phyloP scores from a whole-genome alignment of 2,329 filamentous ascomycete species.

The Penicillium sp. region DNA sequence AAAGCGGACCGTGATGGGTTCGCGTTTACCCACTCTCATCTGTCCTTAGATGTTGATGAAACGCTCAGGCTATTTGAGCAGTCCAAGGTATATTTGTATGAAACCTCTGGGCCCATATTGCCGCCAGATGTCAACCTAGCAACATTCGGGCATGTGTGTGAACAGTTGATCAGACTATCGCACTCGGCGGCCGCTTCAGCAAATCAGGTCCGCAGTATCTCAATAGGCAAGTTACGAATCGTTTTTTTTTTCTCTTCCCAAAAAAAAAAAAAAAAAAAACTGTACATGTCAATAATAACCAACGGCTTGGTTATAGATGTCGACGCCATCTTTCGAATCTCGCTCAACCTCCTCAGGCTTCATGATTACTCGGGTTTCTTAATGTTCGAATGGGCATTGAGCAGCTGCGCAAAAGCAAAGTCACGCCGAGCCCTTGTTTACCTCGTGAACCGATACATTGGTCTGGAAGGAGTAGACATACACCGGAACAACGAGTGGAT shows the following conservation, averaged over 20 bases:
- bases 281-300: neutral
- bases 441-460: constrained; percentile 11
- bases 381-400: constrained; percentile 23
- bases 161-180: constrained; percentile 14
- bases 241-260: too few relatives aligned
- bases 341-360: constrained; percentile 8
- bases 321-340: constrained; percentile 28
- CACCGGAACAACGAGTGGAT: constrained; percentile 13
- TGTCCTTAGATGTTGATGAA: neutral
- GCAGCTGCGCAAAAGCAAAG: constrained; percentile 23
- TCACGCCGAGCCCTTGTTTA: constrained; percentile 21
- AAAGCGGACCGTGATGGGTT: constrained; percentile 1
- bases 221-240: constrained; percentile 19
- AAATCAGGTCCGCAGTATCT: constrained; percentile 16
- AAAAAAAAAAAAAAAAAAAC: too few relatives aligned
- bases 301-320: constrained; percentile 15
- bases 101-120: neutral
- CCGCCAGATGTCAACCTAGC: constrained; percentile 12
- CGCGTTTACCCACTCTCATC: neutral
- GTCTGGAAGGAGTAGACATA: neutral
- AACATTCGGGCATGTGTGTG: constrained; percentile 19
- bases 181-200: constrained; percentile 11
- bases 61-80: neutral
- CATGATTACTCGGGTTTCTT: neutral
- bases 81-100: neutral